Evolutionary conservation across 768 basidiomycete species (phyloP).

Genomic region (Lactifluus rugatus): DNA sequence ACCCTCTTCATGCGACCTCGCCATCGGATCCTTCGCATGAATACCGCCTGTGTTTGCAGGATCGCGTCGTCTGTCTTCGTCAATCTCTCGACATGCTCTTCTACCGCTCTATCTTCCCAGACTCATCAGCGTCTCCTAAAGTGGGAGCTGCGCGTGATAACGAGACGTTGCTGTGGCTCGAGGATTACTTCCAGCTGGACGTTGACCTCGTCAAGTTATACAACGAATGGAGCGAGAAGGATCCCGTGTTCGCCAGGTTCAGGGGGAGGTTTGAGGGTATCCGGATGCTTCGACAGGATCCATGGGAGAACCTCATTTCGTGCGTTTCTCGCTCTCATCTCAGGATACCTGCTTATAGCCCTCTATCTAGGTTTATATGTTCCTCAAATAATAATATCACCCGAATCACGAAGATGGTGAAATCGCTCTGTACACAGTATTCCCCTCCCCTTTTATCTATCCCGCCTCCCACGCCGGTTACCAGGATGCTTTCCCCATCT

Average conservation of each 20-base stretch:
- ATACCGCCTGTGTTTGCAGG: slow-evolving; percentile 70
- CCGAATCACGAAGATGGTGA: slow-evolving; percentile 91
- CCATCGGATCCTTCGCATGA: slow-evolving; percentile 36
- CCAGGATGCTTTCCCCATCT: slow-evolving; percentile 25
- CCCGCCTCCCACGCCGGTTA: slow-evolving; percentile 23
- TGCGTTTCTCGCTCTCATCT: slow-evolving; percentile 33
- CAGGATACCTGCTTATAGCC: background rate
- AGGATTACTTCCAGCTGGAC: slow-evolving; percentile 84
- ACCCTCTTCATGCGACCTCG: slow-evolving; percentile 30
- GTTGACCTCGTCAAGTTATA: slow-evolving; percentile 66
- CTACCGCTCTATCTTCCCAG: slow-evolving; percentile 63
- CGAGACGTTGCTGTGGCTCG: slow-evolving; percentile 66
- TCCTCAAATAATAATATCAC: slow-evolving; percentile 95
- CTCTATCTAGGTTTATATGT: slow-evolving; percentile 73
- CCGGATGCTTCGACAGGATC: slow-evolving; percentile 82
- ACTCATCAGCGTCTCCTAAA: slow-evolving; percentile 26
- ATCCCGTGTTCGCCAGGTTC: slow-evolving; percentile 62
- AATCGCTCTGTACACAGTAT: slow-evolving; percentile 67
- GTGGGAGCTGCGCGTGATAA: slow-evolving; percentile 36
- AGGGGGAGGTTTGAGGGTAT: slow-evolving; percentile 68
- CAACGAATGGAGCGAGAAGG: slow-evolving; percentile 59
- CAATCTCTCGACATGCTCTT: slow-evolving; percentile 56
- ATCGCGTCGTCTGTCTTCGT: slow-evolving; percentile 76
- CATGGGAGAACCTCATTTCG: slow-evolving; percentile 94
- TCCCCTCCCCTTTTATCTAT: slow-evolving; percentile 58